Evolutionary conservation across 768 basidiomycete species (phyloP).

Genomic region (Suillus subalutaceus): DNA sequence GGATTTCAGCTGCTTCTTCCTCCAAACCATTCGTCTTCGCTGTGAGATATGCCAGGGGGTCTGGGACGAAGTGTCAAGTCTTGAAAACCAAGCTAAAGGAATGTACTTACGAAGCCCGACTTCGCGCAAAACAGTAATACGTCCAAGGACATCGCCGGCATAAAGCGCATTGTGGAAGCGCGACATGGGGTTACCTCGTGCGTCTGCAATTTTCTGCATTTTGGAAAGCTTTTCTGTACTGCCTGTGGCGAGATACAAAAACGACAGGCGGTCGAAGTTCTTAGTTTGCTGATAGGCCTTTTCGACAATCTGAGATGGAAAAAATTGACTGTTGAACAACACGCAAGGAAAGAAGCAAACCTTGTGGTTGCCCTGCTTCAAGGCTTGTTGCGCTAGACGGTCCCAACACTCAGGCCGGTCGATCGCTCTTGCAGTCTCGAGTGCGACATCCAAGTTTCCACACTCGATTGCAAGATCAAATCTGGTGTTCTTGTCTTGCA

Average conservation of each 20-base stretch:
- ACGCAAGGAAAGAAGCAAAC: conserved; percentile 38
- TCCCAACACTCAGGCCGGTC: conserved; percentile 93
- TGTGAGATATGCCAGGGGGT: conserved; percentile 94
- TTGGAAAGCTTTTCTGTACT: conserved; percentile 92
- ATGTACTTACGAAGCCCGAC: conserved; percentile 83
- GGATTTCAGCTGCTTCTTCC: conserved; percentile 86
- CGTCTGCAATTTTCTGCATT: conserved; percentile 98
- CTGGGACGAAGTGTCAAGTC: conserved; percentile 40
- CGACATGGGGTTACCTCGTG: conserved; percentile 96
- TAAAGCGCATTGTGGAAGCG: conserved; percentile 98
- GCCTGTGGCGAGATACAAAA: conserved; percentile 93
- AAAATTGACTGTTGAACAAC: conserved; percentile 7
- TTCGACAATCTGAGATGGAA: conserved; percentile 77
- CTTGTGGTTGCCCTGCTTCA: conserved; percentile 98
- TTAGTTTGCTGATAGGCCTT: conserved; percentile 98
- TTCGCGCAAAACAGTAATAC: conserved; percentile 87
- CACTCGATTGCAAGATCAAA: conserved; percentile 99
- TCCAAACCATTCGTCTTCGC: conserved; percentile 94
- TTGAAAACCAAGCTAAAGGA: background rate
- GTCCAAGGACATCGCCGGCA: conserved; percentile 82
- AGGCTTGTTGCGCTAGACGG: conserved; percentile 89
- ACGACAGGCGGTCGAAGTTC: conserved; percentile 96
- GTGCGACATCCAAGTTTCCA: conserved; percentile 93
- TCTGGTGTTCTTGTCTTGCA: conserved; percentile 95
- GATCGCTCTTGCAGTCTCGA: conserved; percentile 89